Base-by-base conservation (phyloP, 306 rosid species). In the Oemleria cerasiformis region DNA sequence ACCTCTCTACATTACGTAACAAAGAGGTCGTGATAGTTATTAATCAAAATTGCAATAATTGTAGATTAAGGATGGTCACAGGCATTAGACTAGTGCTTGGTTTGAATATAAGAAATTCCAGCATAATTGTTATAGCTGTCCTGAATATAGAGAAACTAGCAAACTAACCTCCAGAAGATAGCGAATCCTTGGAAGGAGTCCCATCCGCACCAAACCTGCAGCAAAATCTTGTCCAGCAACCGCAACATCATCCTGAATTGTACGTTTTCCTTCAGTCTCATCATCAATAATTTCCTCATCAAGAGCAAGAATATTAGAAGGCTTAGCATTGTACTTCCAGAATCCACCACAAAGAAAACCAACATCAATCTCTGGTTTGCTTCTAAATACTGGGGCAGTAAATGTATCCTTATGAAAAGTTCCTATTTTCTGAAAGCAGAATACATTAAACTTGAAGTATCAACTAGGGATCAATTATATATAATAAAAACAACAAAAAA, bases 161-260 rank as follows among this genome's bases (percentile, higher is more conserved):
- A 25, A 15, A 23, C 83, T 75, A 81, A 94, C 97, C 99, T 94
- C 99, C 79, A 94, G 76, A 84, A 90, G 92, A 82, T 88, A 93
- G 69, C 85, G 70, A 58, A 93, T 90, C 75, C 89, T 85, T 40
- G 89, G 89, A 80, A 93, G 88, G 79, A 86, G 77, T 73, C 97
- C 97, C 97, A 94, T 94, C 73, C 96, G 91, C 67, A 94, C 95
- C 64, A 94, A 79, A 73, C 99, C 99, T 30, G 92, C 96, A 49
- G 83, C 83, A 82, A 94, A 77, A 85, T 94, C 99, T 79, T 94
- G 99, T 79, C 92, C 96, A 63, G 96, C 96, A 78, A 94, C 84
- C 75, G 85, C 85, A 79, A 94, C 74, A 78, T 94, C 99, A 77
- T 94, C 99, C 85, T 94, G 88, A 80, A 94, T 94, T 65, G 96